Evolutionary conservation across 2,329 filamentous ascomycete genomes (phyloP), one percentile per base, ranked within the genome.

Genomic region (Sclerotinia trifoliorum): DNA sequence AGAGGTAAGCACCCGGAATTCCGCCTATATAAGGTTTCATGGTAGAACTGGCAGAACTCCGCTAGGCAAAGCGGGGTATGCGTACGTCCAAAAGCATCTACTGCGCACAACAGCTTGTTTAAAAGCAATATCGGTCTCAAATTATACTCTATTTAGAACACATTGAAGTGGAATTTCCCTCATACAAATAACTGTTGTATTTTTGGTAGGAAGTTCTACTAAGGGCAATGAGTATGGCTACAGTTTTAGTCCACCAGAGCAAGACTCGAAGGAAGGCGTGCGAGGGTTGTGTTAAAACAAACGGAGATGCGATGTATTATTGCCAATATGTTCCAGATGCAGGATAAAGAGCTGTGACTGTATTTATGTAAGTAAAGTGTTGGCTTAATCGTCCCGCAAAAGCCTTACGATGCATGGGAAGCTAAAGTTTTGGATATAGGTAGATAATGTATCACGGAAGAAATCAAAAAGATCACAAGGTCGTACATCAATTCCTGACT

Each of bases 241-340:
- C 44, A 5, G 42, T 46, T 17, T 60, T 46, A 19, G 63, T 69
- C 21, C 49, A 66, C 42, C 55, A 60, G 17, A 69, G 67, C 49
- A 60, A 29, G 17, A 69, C 63, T 49, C 55, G 67, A 29, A 49
- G 68, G 29, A 75, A 75, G 63, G 65, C 73, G 13, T 75, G 73
- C 63, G 44, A 51, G 2, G 66, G 54, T 10, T 74, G 73, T 44
- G 71, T 74, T 19, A 72, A 72, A 55, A 69, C 72, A 3, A 75
- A 69, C 49, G 73, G 57, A 70, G 73, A 69, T 75, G 73, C 46
- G 73, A 75, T 62, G 69, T 74, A 46, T 66, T 66, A 19, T 49
- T 73, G 13, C 74, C 73, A 5, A 19, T 13, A 13, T 75, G 73
- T 65, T 62, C 67, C 11, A 70, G 73, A 42, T 75, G 74, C 54